A percentile compares a stretch with the other conserved stretches of the same genome.
Conservation (phyloP, 768 basidiomycete species). For the Aureoboletus auriporus region DNA sequence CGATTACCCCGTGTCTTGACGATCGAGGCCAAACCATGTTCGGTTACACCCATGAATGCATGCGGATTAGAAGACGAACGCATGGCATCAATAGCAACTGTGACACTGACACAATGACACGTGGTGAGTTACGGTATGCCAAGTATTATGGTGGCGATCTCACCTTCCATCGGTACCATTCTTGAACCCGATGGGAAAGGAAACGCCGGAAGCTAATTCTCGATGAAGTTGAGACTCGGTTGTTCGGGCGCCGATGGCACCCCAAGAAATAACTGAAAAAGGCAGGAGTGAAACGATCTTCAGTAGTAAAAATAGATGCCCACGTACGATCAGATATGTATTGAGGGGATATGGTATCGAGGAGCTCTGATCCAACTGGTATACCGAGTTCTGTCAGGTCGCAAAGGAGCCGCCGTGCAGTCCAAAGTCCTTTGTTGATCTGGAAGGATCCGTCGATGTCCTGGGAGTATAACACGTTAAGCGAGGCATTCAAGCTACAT, state of each 20-base stretch:
- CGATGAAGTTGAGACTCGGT: slow-evolving; percentile 97
- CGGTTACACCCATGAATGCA: slow-evolving; percentile 93
- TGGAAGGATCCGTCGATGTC: slow-evolving; percentile 91
- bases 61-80: slow-evolving; percentile 86
- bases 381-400: slow-evolving; percentile 88
- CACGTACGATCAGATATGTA: slow-evolving; percentile 73
- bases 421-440: slow-evolving; percentile 95
- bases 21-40: slow-evolving; percentile 85
- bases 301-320: neutral
- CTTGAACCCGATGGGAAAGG: slow-evolving; percentile 99
- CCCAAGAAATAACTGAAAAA: slow-evolving; percentile 73
- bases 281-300: neutral
- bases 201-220: slow-evolving; percentile 92
- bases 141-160: slow-evolving; percentile 3
- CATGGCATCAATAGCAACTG: slow-evolving; percentile 97
- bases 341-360: slow-evolving; percentile 83
- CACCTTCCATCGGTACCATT: slow-evolving; percentile 95
- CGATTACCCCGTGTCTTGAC: slow-evolving; percentile 84
- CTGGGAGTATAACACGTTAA: slow-evolving; percentile 7
- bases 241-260: slow-evolving; percentile 94
- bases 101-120: slow-evolving; percentile 42
- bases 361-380: slow-evolving; percentile 91
- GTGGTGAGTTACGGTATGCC: neutral
- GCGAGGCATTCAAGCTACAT: neutral
- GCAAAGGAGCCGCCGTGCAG: slow-evolving; percentile 83